Evolutionary conservation across 192 early-diverging fungal genomes (phyloP).

Genomic region (Coemansia nantahalensis): DNA sequence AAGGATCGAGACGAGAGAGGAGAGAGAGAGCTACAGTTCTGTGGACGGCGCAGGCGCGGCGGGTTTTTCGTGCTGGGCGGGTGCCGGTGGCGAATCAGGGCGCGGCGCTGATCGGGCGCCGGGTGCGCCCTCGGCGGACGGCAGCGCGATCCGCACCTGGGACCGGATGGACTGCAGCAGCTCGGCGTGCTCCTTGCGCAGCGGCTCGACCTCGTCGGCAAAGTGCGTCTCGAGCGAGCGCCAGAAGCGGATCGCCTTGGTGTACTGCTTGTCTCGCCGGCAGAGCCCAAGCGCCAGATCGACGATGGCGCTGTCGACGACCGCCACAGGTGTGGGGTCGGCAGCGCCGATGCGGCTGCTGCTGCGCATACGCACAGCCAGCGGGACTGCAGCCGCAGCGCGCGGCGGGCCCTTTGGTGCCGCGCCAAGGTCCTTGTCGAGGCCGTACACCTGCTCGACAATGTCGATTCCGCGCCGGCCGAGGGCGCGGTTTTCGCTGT

Average conservation of each 20-base stretch:
- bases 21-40: too few species aligned
- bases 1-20: too few species aligned
- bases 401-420: not conserved
- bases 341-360: not conserved
- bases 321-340: not conserved
- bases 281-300: constrained; percentile 38
- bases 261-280: constrained; percentile 22
- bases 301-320: constrained; percentile 25
- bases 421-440: constrained; percentile 5
- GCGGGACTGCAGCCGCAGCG: not conserved
- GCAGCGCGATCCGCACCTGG: too few species aligned
- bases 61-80: too few species aligned
- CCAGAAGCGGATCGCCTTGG: constrained; percentile 51
- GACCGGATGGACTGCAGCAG: not conserved
- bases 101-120: too few species aligned
- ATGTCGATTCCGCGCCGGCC: constrained; percentile 34
- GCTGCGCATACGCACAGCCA: constrained; percentile 17
- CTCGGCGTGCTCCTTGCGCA: not conserved
- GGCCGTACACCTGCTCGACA: constrained; percentile 35
- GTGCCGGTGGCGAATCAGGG: too few species aligned
- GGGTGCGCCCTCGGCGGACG: too few species aligned
- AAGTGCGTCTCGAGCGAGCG: constrained; percentile 30
- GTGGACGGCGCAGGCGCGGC: too few species aligned
- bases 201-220: constrained; percentile 13
- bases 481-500: constrained; percentile 27